Base-by-base conservation (phyloP, 108 stramenopile species). In the Hondaea fermentalgiana region DNA sequence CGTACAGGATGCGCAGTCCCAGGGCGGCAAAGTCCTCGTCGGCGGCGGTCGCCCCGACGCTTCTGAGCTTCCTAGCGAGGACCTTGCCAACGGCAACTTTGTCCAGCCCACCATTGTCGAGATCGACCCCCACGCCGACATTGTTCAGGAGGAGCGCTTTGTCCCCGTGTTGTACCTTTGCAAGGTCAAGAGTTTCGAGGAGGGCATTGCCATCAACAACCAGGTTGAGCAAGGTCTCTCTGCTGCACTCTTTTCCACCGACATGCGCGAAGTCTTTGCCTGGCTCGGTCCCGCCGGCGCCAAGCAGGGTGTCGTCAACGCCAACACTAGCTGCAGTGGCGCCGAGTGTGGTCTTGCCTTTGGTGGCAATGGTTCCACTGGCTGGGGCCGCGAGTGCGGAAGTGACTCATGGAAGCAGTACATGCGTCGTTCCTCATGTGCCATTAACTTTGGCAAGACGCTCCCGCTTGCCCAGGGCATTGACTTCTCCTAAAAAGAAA, bases 341-440 rank as follows among this genome's bases (percentile, higher is more conserved):
- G 92, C 92, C 5, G 92, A 92, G 88, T 90, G 90, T 51, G 92
- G 92, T 19, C 90, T 90, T 17, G 92, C 92, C 12, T 92, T 92
- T 43, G 92, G 92, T 14, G 92, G 92, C 21, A 87, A 92, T 49
- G 90, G 90, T 83, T 88, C 88, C 23, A 92, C 92, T 28, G 92
- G 92, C 19, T 88, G 90, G 49, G 92, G 92, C 28, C 88, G 92
- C 45, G 92, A 92, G 88, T 76, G 59, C 59, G 92, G 92, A 35
- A 64, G 59, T 25, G 90, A 92, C 42, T 47, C 92, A 25, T 92
- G 92, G 92, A 90, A 92, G 89, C 88, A 89, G 57, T 92, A 92
- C 92, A 91, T 90, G 90, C 88, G 92, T 55, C 90, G 92, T 21
- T 87, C 87, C 45, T 90, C 92, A 21, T 90, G 90, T 60, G 88